Base-by-base conservation (phyloP, 78 protist species). In the Monosiga brevicollis region DNA sequence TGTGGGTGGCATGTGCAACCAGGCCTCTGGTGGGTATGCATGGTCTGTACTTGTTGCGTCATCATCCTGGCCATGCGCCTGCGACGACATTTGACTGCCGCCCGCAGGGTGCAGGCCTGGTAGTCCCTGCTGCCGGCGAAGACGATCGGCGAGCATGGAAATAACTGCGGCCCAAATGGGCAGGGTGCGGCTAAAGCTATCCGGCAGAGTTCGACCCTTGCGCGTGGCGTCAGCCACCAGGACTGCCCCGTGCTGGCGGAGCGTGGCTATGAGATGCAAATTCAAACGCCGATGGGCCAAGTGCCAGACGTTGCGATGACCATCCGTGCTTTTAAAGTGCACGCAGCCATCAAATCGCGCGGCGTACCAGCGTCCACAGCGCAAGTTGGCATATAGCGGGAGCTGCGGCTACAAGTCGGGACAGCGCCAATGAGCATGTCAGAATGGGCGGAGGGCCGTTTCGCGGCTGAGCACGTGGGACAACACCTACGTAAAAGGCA, bases 281-380 rank as follows among this genome's bases (percentile, higher is more conserved):
- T 75, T 75, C 26, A 75, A 36, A 0, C 79, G 42, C 79, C 24
- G 41, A 24, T 39, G 39, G 23, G 39, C 2, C 38, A 75, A 36
- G 49, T 36, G 38, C 79, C 79, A 75, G 9, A 39, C 36, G 2
- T 43, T 43, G 3, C 38, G 42, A 36, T 75, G 79, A 24, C 79
- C 79, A 22, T 75, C 79, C 34, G 79, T 39, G 42, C 49, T 39
- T 32, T 75, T 75, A 43, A 39, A 75, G 43, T 75, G n/a, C 35
- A 20, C 42, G 0, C 1, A 0, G 0, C 38, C 23, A 9, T 36
- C 79, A 36, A 36, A 36, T 9, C 15, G 35, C 49, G 79, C 54
- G 32, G 43, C 41, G 43, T 75, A 75, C 79, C 79, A 75, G 32
- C 23, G 35, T 23, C 79, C 79, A 36, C 79, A 75, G 41, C 79